Evolutionary conservation across 75 land plant species (phyloP), one percentile per base, ranked within the genome.

Genomic region (Gnetum montanum): DNA sequence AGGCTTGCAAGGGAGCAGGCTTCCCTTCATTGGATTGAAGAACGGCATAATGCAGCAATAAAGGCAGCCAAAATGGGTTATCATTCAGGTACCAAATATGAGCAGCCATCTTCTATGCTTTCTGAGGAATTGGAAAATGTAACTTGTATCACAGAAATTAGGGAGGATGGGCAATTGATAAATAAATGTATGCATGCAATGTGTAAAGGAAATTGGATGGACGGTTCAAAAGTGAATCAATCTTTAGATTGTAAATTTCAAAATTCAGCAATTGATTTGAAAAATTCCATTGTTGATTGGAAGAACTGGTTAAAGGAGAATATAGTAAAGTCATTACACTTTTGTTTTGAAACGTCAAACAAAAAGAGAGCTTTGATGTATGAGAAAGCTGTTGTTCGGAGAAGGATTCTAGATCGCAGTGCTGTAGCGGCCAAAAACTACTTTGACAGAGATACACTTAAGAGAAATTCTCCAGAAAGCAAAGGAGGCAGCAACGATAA

Each of bases 1-100:
- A 71, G 99, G 65, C 19, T 72, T 64, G 76, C 97, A 20, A 76
- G 92, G 63, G 99, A 95, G 63, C 76, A 74, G 61, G 68, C 71
- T 44, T 81, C 54, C 46, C 31, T 56, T 41, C 47, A 51, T 19
- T 74, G 84, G 73, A 47, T 44, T 6, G 68, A 56, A 44, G 74
- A 86, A 49, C 78, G 97, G 65, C 65, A 68, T 62, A 46, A 63
- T 13, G 65, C 75, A 4, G 99, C 99, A 25, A 68, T 59, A 43
- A 48, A 66, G 60, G 75, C 86, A 38, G 88, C 93, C 8, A 67
- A 72, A 41, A 28, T 59, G 18, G 99, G 99, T 12, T 95, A 86
- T 38, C 59, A 65, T 12, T 40, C 86, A 60, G n/a, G n/a, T 53
- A 69, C 15, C 62, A 71, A n/a, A n/a, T n/a, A n/a, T n/a, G n/a